phyloP scores from a whole-genome alignment of 129 eudicot species.

The Arctium minus region DNA sequence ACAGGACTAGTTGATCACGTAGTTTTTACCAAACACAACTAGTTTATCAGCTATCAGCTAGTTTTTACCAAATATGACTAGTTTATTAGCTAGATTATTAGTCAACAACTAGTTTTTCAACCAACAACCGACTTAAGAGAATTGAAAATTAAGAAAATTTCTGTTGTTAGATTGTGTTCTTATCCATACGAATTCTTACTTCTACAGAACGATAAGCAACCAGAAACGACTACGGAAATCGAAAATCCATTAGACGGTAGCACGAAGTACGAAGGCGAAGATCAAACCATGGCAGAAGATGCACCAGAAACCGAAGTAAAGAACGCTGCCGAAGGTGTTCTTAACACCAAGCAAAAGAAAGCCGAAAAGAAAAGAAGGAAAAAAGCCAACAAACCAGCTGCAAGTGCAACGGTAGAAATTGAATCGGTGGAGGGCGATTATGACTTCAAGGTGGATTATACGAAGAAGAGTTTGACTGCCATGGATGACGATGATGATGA shows the following conservation, averaged over 20 bases:
- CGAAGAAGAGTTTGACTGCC: conserved; percentile 30
- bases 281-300: conserved; percentile 53
- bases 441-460: conserved; percentile 69
- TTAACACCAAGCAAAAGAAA: conserved; percentile 42
- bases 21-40: background rate
- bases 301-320: conserved; percentile 30
- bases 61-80: background rate
- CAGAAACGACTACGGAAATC: conserved; percentile 5
- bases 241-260: conserved; percentile 3
- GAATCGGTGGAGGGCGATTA: conserved; percentile 48
- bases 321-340: background rate
- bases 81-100: background rate
- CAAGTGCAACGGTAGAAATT: conserved; percentile 31
- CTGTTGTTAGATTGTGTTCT: background rate
- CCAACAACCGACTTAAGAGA: background rate
- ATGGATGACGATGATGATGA: conserved; percentile 53
- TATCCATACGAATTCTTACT: background rate
- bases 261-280: conserved; percentile 24
- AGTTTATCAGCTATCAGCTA: too few relatives aligned
- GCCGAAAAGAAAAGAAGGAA: conserved; percentile 56
- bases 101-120: background rate
- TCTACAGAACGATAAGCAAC: conserved; percentile 41
- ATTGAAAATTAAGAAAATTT: background rate
- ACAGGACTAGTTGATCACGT: background rate
- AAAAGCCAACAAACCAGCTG: conserved; percentile 25